Evolutionary conservation across 2,329 filamentous ascomycete genomes (phyloP), one percentile per base, ranked within the genome.

Genomic region (Ophiocordyceps unilateralis): DNA sequence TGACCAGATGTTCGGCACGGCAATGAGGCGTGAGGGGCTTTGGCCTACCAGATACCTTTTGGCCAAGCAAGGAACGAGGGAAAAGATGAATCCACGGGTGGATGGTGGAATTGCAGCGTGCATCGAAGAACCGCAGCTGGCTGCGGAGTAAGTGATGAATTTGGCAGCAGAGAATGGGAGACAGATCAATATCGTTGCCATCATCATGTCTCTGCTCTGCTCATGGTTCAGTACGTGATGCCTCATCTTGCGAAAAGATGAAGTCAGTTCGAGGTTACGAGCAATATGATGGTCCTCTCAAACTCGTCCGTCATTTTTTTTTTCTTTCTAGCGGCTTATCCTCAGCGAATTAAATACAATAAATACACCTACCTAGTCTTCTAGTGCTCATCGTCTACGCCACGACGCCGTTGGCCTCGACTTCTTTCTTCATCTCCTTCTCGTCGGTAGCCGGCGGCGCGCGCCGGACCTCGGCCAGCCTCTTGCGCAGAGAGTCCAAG

Each of bases 401-500:
- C 17, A 45, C 37, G 38, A 45, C 37, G 34, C 26, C 26, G 23
- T 38, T 45, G 5, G 40, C 41, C 14, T 8, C 37, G 8, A 36
- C 36, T 8, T 42, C 37, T 22, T 30, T 41, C 7, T 22, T 15
- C 14, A n/a, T 20, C 23, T 39, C 44, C 17, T 45, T 20, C 5
- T 14, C 44, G 19, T 41, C 32, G 30, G n/a, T 30, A 4, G 21
- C 17, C 1, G 30, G 11, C 15, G 21, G 20, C 22, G 43, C 47
- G 9, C 47, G 48, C 48, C 61, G 57, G 21, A 74, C 63, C 50
- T 74, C 67, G 2, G 52, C 60, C 44, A 77, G 51, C 2, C 63
- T 63, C 44, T 58, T 62, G 50, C 65, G 66, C 20, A 95, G 61
- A 51, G 88, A 79, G 19, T 66, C 64, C 51, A 98, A 58, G 55